phyloP scores from a whole-genome alignment of 257 asterid genomes.

The Forsythia viridissima region DNA sequence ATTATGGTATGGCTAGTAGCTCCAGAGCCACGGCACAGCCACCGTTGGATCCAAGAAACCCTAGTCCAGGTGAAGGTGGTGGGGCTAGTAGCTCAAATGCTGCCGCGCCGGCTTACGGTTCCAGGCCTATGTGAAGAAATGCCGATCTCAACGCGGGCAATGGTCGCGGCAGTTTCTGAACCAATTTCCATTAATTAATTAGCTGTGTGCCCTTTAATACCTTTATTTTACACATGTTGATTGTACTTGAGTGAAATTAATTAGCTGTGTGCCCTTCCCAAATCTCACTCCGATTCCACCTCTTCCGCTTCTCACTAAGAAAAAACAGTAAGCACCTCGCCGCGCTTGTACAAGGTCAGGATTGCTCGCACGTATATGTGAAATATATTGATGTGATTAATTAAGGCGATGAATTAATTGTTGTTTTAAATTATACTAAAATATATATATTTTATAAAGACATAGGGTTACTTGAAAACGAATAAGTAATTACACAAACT shows the following conservation, averaged over 20 bases:
- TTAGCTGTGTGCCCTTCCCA: slow-evolving; percentile 24
- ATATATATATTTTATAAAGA: no score
- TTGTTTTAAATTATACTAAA: no score
- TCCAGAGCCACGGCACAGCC: not conserved
- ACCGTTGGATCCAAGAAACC: not conserved
- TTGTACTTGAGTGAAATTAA: not conserved
- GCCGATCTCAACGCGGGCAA: not conserved
- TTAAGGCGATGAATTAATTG: not conserved
- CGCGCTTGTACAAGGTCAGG: not conserved
- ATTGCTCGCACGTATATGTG: not conserved
- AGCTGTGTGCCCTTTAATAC: not conserved
- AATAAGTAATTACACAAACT: no score
- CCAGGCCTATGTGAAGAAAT: not conserved
- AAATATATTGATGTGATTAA: not conserved
- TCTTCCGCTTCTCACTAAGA: slow-evolving; percentile 56
- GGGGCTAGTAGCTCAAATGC: not conserved
- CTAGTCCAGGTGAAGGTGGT: not conserved
- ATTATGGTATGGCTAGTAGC: not conserved
- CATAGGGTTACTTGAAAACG: no score
- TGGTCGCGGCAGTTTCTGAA: not conserved
- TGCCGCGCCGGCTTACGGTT: not conserved
- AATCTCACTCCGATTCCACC: slow-evolving; percentile 56
- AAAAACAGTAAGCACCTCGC: not conserved
- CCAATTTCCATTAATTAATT: no score
- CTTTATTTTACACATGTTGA: not conserved